Conservation (phyloP, 352 stramenopile genomes). For the Phytophthora quininea region DNA sequence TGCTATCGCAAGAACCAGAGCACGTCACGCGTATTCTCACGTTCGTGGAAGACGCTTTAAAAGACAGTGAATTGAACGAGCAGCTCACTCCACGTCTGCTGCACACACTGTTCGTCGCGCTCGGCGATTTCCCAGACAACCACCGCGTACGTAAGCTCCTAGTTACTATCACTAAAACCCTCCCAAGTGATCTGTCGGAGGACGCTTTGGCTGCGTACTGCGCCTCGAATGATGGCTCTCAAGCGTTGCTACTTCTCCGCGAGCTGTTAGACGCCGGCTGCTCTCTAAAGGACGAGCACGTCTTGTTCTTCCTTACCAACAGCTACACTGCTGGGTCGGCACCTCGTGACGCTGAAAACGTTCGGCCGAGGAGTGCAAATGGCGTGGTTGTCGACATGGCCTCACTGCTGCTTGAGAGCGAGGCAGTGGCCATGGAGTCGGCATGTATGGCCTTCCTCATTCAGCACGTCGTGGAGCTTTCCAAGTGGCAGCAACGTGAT, state of each 20-base stretch:
- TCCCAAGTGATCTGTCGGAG: slow-evolving; percentile 46
- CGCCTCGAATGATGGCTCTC: slow-evolving; percentile 36
- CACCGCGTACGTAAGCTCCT: slow-evolving; percentile 53
- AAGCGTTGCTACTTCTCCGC: slow-evolving; percentile 48
- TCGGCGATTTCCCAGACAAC: slow-evolving; percentile 38
- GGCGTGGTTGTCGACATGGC: slow-evolving; percentile 37
- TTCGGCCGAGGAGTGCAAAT: slow-evolving; percentile 32
- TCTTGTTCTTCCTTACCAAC: slow-evolving; percentile 70
- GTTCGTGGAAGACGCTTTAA: slow-evolving; percentile 42
- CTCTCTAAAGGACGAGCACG: slow-evolving; percentile 55
- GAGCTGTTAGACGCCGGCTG: slow-evolving; percentile 36
- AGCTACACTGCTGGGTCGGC: slow-evolving; percentile 35
- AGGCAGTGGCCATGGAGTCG: slow-evolving; percentile 39
- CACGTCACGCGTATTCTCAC: slow-evolving; percentile 43
- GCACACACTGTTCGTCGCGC: slow-evolving; percentile 54
- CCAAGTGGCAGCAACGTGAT: slow-evolving; percentile 33
- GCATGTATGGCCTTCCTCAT: slow-evolving; percentile 55
- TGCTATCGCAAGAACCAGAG: slow-evolving; percentile 40
- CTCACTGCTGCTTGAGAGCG: slow-evolving; percentile 30
- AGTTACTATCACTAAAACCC: slow-evolving; percentile 40
- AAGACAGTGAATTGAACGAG: slow-evolving; percentile 5
- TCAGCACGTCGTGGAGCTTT: slow-evolving; percentile 48
- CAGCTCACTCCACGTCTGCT: slow-evolving; percentile 54
- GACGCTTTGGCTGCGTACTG: slow-evolving; percentile 67
- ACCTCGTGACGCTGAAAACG: slow-evolving; percentile 15